Percentiles rank a stretch among this genome's conserved stretches.
Conservation (phyloP, 2,329 filamentous ascomycete species). For the Teratosphaeria epicoccoides region DNA sequence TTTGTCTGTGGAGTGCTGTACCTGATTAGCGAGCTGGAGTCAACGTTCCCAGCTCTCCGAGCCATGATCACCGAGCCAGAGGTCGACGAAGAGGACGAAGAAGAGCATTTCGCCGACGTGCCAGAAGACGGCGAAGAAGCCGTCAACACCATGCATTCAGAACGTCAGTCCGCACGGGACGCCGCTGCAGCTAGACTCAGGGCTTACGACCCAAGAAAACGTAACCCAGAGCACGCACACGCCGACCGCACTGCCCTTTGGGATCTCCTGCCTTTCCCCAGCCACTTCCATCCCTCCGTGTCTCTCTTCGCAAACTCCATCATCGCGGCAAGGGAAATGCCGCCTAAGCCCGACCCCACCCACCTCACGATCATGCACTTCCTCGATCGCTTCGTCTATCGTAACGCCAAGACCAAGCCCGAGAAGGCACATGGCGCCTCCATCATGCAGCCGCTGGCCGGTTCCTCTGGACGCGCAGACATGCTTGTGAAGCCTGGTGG, state of each 20-base stretch:
- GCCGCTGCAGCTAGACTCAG: not conserved
- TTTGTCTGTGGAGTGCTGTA: constrained; percentile 93
- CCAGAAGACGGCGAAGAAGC: constrained; percentile 40
- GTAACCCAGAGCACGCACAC: constrained; percentile 83
- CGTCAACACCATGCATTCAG: constrained; percentile 5
- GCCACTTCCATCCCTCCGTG: constrained; percentile 89
- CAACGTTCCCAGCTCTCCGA: constrained; percentile 67
- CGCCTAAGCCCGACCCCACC: constrained; percentile 80
- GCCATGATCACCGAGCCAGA: constrained; percentile 73
- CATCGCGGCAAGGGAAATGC: constrained; percentile 57
- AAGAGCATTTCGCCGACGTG: constrained; percentile 60
- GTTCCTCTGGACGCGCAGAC: constrained; percentile 43
- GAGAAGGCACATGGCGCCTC: constrained; percentile 61
- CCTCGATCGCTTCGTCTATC: constrained; percentile 96
- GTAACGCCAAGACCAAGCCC: constrained; percentile 64
- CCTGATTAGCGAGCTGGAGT: constrained; percentile 69
- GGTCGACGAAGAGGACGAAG: constrained; percentile 59
- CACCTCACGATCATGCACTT: constrained; percentile 90
- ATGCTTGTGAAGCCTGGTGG: constrained; percentile 49
- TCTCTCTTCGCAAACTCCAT: constrained; percentile 68
- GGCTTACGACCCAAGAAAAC: constrained; percentile 75
- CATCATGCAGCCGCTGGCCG: constrained; percentile 87
- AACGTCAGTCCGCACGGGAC: constrained; percentile 5
- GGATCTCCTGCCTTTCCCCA: constrained; percentile 72
- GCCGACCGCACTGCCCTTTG: constrained; percentile 89